A percentile compares a stretch with the other conserved stretches of the same genome.
Evolutionary conservation across 2,329 filamentous ascomycete genomes (phyloP).

Genomic region (Plectosphaerella sp.): DNA sequence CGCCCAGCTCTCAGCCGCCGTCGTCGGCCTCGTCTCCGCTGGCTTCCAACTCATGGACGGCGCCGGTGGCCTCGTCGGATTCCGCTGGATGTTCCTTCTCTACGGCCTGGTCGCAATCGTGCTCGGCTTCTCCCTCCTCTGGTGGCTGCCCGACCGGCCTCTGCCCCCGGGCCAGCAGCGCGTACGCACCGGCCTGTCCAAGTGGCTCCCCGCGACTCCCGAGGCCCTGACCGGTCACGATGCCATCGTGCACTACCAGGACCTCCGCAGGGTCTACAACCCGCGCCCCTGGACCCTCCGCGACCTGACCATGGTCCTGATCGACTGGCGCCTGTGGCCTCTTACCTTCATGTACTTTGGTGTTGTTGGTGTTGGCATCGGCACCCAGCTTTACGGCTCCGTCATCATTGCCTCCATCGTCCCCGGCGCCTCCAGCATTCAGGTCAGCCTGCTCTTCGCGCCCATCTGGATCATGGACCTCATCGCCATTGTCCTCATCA

Average conservation of each 20-base stretch:
- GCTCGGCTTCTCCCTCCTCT: conserved; percentile 69
- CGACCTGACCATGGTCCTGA: conserved; percentile 66
- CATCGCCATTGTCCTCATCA: conserved; percentile 79
- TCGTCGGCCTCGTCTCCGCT: conserved; percentile 84
- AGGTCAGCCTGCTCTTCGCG: conserved; percentile 78
- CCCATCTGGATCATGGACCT: conserved; percentile 95
- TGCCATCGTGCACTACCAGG: conserved; percentile 76
- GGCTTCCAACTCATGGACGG: conserved; percentile 93
- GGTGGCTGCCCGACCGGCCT: conserved; percentile 88
- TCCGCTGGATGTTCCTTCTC: conserved; percentile 89
- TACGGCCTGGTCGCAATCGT: conserved; percentile 74
- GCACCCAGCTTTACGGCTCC: conserved; percentile 81
- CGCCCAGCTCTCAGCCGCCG: conserved; percentile 81
- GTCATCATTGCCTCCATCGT: conserved; percentile 82
- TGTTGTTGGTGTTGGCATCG: conserved; percentile 87
- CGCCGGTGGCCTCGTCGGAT: conserved; percentile 68
- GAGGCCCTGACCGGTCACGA: conserved; percentile 75
- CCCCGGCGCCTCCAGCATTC: conserved; percentile 64
- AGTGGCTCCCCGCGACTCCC: conserved; percentile 62
- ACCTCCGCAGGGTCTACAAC: conserved; percentile 77
- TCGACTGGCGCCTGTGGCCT: conserved; percentile 88
- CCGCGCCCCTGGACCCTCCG: conserved; percentile 65
- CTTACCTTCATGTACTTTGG: conserved; percentile 90
- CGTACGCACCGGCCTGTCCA: conserved; percentile 45
- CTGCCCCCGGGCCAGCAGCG: conserved; percentile 63